A percentile compares a stretch with the other conserved stretches of the same genome.
Conservation (phyloP, 352 stramenopile species). For the Phytophthora agathidicida region DNA sequence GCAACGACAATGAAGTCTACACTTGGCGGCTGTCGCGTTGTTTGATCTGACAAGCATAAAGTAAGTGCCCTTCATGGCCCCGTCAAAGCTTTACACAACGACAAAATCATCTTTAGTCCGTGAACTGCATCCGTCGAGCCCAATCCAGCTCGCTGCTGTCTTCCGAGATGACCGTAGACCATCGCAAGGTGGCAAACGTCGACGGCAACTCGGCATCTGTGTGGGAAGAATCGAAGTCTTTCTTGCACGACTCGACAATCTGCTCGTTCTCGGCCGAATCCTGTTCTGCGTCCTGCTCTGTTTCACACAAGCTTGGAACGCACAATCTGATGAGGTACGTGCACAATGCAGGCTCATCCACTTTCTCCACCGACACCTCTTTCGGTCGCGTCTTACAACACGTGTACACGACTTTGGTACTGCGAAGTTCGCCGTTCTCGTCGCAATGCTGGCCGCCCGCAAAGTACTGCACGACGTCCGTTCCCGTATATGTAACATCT, state of each 20-base stretch:
- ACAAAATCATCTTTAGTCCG: conserved; percentile 29
- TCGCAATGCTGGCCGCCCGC: conserved; percentile 81
- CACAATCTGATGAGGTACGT: conserved; percentile 82
- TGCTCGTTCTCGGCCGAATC: conserved; percentile 38
- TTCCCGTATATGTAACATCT: conserved; percentile 25
- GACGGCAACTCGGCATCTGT: conserved; percentile 34
- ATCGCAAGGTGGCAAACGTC: conserved; percentile 74
- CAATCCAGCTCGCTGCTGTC: conserved; percentile 89
- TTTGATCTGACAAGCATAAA: conserved; percentile 21
- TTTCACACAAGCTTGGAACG: conserved; percentile 73
- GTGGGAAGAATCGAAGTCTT: conserved; percentile 47
- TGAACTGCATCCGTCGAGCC: conserved; percentile 71
- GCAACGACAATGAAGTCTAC: conserved; percentile 4
- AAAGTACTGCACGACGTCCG: conserved; percentile 77
- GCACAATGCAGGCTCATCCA: conserved; percentile 86
- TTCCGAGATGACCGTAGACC: conserved; percentile 81
- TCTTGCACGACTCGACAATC: conserved; percentile 56
- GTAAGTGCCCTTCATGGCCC: conserved; percentile 31
- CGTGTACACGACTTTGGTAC: conserved; percentile 74
- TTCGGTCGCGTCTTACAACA: conserved; percentile 77
- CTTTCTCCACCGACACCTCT: conserved; percentile 61
- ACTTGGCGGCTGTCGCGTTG: conserved; percentile 9
- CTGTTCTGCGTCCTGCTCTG: conserved; percentile 34
- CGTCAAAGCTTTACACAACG: conserved; percentile 10
- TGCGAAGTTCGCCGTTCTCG: conserved; percentile 80